Evolutionary conservation across 1,139 yeast species (phyloP), one percentile per base, ranked within the genome.

Genomic region (Debaryomycetaceae sp.): DNA sequence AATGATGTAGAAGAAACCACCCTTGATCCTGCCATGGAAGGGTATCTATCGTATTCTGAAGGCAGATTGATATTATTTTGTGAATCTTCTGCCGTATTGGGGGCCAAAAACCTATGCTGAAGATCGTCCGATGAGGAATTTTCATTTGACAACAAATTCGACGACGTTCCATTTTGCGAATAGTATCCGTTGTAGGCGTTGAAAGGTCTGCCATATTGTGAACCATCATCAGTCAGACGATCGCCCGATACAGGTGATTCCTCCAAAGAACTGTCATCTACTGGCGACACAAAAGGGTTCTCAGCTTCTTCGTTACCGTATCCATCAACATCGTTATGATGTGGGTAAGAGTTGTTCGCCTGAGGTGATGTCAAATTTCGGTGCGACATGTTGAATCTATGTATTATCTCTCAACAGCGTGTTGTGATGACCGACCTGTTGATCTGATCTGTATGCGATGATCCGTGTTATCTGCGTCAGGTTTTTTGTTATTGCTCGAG

Each of bases 41-140:
- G 84, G 49, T 79, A 79, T 50, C 84, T 64, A 52, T 79, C 84
- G 48, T 65, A 79, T 46, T 76, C 81, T 0, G 79, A 70, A 6
- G 83, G 82, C n/a, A 56, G 61, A 37, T 58, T 58, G 32, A 58
- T 55, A 41, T 53, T 53, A 39, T 49, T 50, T 33, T 50, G 16
- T 28, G 31, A 26, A 9, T 17, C 9, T 8, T 22, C 17, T 3
- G 38, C 33, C 7, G 18, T 30, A 26, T 32, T 32, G 4, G 34
- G 22, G 5, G 39, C 29, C 24, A 35, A 30, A 13, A 30, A 31
- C 15, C 30, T 29, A 14, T 29, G 40, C 47, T 17, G 41, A 9
- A 18, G 37, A 24, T 49, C 60, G 38, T 60, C 66, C 15, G 53
- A 57, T 17, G 54, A 48, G 9, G 63, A 56, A 42, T 51, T 53